Evolutionary conservation across 805 yeast species (phyloP), one percentile per base, ranked within the genome.

Genomic region (Yamadazyma phyllophila): DNA sequence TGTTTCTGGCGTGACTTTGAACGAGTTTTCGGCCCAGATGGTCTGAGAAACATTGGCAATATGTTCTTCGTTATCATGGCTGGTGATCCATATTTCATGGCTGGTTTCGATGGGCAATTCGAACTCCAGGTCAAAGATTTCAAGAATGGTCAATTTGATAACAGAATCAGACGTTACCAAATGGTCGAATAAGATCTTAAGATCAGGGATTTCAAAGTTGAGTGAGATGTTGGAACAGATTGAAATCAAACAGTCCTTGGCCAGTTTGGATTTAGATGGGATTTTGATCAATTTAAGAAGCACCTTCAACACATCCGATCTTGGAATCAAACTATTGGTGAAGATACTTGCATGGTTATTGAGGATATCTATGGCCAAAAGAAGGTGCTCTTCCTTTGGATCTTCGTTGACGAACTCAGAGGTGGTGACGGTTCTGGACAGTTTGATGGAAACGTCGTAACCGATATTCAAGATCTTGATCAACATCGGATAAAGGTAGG

Each of bases 311-410:
- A 89, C 78, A 4, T 78, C 75, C 4, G 73, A 66, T 59, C 97
- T 79, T 14, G 96, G 95, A 46, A 88, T 80, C 1, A 78, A 62
- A 0, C 74, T 73, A 57, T 84, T 83, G 52, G 77, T 81, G 59
- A 94, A 85, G 11, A 73, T 75, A 52, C 82, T 90, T 16, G 83
- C 76, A 56, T 86, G 91, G 2, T 77, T 76, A 34, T 82, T 73
- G 45, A 92, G 71, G 34, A 90, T 81, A 57, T 88, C 95, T 55
- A 91, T 64, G 0, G 92, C 85, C 46, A 92, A 68, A 41, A 86
- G 63, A 41, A 90, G 69, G 55, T 88, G 92, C 60, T 90, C 97
- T 62, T 91, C 97, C 59, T 86, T 90, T n/a, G 82, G 82, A 54
- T 83, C 88, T 61, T 88, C 96, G 45, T 88, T 92, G 26, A 77